These are phyloP conservation scores for Podaxis sp. DNA, from an alignment of 768 basidiomycete genomes.

Conservation along the genomic window DNA sequence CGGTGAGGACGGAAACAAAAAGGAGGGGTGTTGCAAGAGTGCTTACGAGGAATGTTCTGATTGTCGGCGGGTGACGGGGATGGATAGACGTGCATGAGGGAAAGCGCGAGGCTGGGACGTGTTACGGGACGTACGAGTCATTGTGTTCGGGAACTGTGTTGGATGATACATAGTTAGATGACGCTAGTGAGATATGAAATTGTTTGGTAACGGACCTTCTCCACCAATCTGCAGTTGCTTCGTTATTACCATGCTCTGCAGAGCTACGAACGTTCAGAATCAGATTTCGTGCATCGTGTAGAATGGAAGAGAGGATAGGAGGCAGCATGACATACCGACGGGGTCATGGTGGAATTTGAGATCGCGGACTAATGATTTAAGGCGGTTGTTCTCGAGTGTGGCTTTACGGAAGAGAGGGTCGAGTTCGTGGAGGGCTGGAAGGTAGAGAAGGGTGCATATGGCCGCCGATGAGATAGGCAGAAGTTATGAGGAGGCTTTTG, in stretches of 20 bases:
- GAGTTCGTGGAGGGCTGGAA: slow-evolving; percentile 75
- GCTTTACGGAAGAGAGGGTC: slow-evolving; percentile 80
- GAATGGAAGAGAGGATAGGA: neutral
- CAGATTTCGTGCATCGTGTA: neutral
- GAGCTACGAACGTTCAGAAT: slow-evolving; percentile 42
- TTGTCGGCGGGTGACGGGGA: neutral
- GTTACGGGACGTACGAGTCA: slow-evolving; percentile 69
- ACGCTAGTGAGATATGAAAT: neutral
- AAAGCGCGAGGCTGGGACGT: slow-evolving; percentile 4
- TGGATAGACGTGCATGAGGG: neutral
- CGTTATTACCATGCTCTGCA: slow-evolving; percentile 95
- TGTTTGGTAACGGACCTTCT: slow-evolving; percentile 55
- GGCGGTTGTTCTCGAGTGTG: slow-evolving; percentile 75
- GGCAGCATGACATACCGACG: slow-evolving; percentile 49
- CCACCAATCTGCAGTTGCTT: slow-evolving; percentile 95
- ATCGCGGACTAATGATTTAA: slow-evolving; percentile 72
- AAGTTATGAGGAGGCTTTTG: slow-evolving; percentile 5
- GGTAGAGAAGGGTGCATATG: neutral
- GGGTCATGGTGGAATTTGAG: slow-evolving; percentile 86
- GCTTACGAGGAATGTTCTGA: slow-evolving; percentile 73
- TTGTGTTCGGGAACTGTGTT: slow-evolving; percentile 82
- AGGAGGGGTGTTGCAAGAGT: neutral
- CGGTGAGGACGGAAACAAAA: slow-evolving; percentile 5
- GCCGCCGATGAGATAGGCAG: neutral
- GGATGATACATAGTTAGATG: neutral